Evolutionary conservation across 257 asterid species (phyloP).

Genomic region (Linaria vulgaris): DNA sequence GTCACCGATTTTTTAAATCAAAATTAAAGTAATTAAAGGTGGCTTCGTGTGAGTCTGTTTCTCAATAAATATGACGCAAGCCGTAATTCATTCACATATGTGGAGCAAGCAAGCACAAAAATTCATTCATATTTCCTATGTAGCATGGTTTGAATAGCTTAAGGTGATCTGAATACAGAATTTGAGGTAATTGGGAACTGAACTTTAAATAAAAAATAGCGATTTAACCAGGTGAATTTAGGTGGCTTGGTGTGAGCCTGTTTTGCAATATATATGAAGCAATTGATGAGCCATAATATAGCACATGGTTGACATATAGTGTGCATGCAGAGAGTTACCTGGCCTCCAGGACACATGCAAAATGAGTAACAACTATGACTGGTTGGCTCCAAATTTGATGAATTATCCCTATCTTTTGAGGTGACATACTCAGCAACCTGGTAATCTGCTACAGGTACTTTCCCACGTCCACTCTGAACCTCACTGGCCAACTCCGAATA

Average conservation of each 20-base stretch:
- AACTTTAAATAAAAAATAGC: too few species aligned
- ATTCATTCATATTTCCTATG: too few species aligned
- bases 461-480: constrained; percentile 81
- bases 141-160: too few species aligned
- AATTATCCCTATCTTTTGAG: constrained; percentile 25
- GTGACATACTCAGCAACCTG: constrained; percentile 72
- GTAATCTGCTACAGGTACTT: constrained; percentile 97
- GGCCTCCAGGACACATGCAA: constrained; percentile 99
- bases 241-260: background rate
- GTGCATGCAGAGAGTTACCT: constrained; percentile 46
- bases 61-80: too few species aligned
- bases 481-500: constrained; percentile 79
- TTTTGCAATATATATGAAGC: too few species aligned
- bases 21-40: background rate
- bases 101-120: too few species aligned
- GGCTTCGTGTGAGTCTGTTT: background rate
- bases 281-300: background rate
- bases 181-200: too few species aligned
- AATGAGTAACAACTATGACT: constrained; percentile 85
- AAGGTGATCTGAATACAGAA: too few species aligned
- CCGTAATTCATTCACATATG: too few species aligned
- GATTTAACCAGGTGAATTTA: background rate
- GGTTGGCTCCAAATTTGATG: constrained; percentile 36
- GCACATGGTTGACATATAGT: background rate
- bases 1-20: background rate